These are phyloP conservation scores for Puccinia triticina DNA, from an alignment of 1,284 basidiomycete species.

Conservation along the genomic window DNA sequence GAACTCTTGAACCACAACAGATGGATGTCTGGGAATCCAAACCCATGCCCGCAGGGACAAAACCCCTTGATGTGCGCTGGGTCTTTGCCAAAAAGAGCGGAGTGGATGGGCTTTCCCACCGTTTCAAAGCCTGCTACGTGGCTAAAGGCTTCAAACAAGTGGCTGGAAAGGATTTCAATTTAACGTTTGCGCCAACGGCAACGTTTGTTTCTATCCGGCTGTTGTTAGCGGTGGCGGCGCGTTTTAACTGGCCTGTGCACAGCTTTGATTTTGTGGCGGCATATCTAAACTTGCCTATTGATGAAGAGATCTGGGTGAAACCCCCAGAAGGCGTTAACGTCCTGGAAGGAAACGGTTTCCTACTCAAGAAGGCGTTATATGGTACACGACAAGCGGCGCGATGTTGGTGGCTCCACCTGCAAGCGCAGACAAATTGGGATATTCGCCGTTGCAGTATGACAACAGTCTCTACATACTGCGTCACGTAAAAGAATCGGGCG, in stretches of 20 bases:
- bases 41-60: background rate
- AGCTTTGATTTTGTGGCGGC: constrained; percentile 35
- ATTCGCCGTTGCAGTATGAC: no score
- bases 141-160: constrained; percentile 15
- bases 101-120: no score
- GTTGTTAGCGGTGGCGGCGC: background rate
- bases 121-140: constrained; percentile 15
- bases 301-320: constrained; percentile 32
- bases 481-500: no score
- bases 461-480: no score
- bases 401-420: no score
- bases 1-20: background rate
- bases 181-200: constrained; percentile 32
- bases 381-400: no score
- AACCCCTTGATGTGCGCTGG: constrained; percentile 23
- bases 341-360: background rate
- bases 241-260: background rate
- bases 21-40: constrained; percentile 22
- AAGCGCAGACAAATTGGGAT: no score
- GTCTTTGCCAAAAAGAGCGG: no score
- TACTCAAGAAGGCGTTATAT: background rate
- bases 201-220: constrained; percentile 25
- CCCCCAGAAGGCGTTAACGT: background rate
- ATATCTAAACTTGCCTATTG: no score
- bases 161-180: background rate